A percentile compares a stretch with the other conserved stretches of the same genome.
phyloP scores from a whole-genome alignment of 2,329 filamentous ascomycete genomes.

The Mycosphaerella sp. region DNA sequence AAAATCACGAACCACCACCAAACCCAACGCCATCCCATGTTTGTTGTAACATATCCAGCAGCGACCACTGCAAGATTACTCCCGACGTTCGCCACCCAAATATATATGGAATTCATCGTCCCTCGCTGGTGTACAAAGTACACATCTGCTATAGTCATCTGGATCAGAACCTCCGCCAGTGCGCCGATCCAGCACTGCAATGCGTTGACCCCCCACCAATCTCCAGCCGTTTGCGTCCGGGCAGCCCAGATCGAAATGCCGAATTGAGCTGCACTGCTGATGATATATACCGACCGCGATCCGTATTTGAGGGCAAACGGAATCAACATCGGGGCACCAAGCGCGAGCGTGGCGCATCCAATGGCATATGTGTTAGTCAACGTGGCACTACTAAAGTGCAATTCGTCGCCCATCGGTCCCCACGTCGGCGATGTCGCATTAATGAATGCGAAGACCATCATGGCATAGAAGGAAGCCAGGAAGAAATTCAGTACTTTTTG shows the following conservation, averaged over 20 bases:
- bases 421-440: slow-evolving; percentile 41
- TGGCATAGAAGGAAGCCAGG: slow-evolving; percentile 40
- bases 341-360: slow-evolving; percentile 42
- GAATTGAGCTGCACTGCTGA: slow-evolving; percentile 45
- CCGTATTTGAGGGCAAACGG: slow-evolving; percentile 49
- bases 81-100: slow-evolving; percentile 35
- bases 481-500: slow-evolving; percentile 41
- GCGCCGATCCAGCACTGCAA: slow-evolving; percentile 43
- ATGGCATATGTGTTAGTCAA: slow-evolving; percentile 45
- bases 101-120: slow-evolving; percentile 45
- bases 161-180: slow-evolving; percentile 48
- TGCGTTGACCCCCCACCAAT: slow-evolving; percentile 43
- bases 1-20: slow-evolving; percentile 43
- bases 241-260: slow-evolving; percentile 47
- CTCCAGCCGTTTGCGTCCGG: slow-evolving; percentile 37
- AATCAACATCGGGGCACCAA: slow-evolving; percentile 47
- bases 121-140: slow-evolving; percentile 44
- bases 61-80: slow-evolving; percentile 38
- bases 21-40: slow-evolving; percentile 47
- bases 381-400: slow-evolving; percentile 39
- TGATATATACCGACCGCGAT: slow-evolving; percentile 46
- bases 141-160: slow-evolving; percentile 43
- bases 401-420: slow-evolving; percentile 39
- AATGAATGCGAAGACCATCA: slow-evolving; percentile 40
- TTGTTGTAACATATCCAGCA: slow-evolving; percentile 38